phyloP scores from a whole-genome alignment of 805 yeast species.

The Pichia exigua region DNA sequence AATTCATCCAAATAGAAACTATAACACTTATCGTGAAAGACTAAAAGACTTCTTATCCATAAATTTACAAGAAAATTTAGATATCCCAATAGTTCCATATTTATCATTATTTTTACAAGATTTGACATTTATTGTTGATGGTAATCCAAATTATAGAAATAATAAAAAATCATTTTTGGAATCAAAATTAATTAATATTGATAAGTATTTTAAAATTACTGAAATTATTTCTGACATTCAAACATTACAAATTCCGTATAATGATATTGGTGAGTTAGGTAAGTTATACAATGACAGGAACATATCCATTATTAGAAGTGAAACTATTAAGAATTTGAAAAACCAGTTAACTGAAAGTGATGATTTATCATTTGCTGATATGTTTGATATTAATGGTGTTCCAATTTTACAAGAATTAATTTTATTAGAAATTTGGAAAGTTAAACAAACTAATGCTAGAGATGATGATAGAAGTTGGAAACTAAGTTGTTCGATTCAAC shows the following conservation, averaged over 20 bases:
- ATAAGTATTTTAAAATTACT: constrained; percentile 62
- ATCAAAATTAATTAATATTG: constrained; percentile 61
- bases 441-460: constrained; percentile 47
- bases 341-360: constrained; percentile 13
- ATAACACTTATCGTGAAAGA: constrained; percentile 57
- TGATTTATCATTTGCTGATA: constrained; percentile 22
- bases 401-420: constrained; percentile 50
- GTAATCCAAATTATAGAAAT: constrained; percentile 62
- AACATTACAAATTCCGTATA: constrained; percentile 57
- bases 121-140: constrained; percentile 72
- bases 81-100: constrained; percentile 68
- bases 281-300: constrained; percentile 19
- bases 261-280: constrained; percentile 27
- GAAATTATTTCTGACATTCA: constrained; percentile 60
- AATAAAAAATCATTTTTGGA: constrained; percentile 43
- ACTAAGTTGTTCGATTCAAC: constrained; percentile 54
- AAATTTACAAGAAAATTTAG: constrained; percentile 33
- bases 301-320: constrained; percentile 23
- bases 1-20: constrained; percentile 70
- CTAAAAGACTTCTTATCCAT: constrained; percentile 47
- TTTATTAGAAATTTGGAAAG: constrained; percentile 63
- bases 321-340: constrained; percentile 23
- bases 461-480: constrained; percentile 70
- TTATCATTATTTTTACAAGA: constrained; percentile 70
- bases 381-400: constrained; percentile 32